Conservation (phyloP, 176 grass and related monocot genomes). For the Bolboschoenus planiculmis region DNA sequence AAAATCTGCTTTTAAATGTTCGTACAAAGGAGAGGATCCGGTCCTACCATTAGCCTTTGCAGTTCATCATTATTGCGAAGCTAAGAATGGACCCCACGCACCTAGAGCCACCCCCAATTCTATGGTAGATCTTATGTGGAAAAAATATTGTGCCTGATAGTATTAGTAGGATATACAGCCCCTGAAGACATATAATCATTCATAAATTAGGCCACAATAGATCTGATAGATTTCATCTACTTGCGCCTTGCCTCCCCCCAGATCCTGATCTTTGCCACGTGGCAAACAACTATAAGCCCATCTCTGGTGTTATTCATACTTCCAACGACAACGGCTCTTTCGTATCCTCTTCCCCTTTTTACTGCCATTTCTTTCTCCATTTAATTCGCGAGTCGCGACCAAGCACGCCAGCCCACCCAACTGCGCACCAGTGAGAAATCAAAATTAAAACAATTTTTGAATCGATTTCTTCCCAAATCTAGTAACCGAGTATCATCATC, state of each 20-base stretch:
- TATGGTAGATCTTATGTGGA: not conserved
- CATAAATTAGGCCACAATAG: not conserved
- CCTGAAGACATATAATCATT: not conserved
- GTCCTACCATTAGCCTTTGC: not conserved
- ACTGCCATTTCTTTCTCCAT: not conserved
- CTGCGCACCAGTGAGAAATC: not conserved
- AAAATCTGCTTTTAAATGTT: not conserved
- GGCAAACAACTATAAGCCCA: not conserved
- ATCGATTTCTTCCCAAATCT: slow-evolving; percentile 2
- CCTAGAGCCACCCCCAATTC: not conserved
- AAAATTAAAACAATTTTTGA: slow-evolving; percentile 20
- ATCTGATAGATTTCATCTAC: not conserved
- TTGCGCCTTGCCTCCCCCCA: not conserved
- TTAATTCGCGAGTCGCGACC: too few species aligned
- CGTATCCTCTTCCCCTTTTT: not conserved
- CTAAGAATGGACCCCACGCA: not conserved
- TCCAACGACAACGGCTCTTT: slow-evolving; percentile 10
- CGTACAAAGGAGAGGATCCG: not conserved
- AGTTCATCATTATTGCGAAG: not conserved
- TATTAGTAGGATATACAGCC: too few species aligned
- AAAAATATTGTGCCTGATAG: not conserved
- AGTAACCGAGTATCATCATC: not conserved
- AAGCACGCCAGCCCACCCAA: not conserved
- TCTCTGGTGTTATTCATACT: not conserved
- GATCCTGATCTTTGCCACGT: not conserved